A percentile compares a stretch with the other conserved stretches of the same genome.
These are phyloP conservation scores for Ophiostoma sp. DNA, from an alignment of 2,329 filamentous ascomycete genomes.

Conservation along the genomic window DNA sequence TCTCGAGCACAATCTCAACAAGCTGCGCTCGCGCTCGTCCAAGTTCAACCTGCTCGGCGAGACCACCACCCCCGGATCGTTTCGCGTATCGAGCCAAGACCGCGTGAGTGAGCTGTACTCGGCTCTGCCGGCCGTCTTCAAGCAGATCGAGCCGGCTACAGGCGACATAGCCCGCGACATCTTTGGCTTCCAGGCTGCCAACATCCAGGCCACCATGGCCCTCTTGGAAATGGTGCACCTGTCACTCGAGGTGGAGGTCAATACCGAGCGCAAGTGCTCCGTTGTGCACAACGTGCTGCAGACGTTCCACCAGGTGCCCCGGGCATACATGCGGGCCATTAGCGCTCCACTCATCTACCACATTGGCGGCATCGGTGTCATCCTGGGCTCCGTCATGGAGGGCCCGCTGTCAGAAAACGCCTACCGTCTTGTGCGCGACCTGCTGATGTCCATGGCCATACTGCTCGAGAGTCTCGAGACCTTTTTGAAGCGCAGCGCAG, in stretches of 20 bases:
- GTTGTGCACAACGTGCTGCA: conserved; percentile 33
- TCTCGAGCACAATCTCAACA: conserved; percentile 43
- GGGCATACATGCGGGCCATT: conserved; percentile 32
- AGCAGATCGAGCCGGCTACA: conserved; percentile 30
- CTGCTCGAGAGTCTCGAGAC: conserved; percentile 31
- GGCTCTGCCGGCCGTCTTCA: conserved; percentile 32
- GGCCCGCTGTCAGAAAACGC: conserved; percentile 32
- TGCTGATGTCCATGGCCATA: conserved; percentile 34
- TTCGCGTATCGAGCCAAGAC: conserved; percentile 25
- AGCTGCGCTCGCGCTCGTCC: conserved; percentile 24
- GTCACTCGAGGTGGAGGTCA: conserved; percentile 30
- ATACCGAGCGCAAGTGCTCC: conserved; percentile 32
- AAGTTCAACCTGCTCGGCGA: conserved; percentile 24
- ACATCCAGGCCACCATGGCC: conserved; percentile 36
- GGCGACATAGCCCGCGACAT: conserved; percentile 32
- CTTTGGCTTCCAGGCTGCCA: conserved; percentile 37
- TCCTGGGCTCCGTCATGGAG: conserved; percentile 36
- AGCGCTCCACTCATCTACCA: conserved; percentile 36
- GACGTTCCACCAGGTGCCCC: conserved; percentile 31
- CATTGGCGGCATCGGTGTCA: conserved; percentile 34
- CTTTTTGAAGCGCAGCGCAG: conserved; percentile 24
- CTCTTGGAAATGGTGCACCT: conserved; percentile 34
- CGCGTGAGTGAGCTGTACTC: conserved; percentile 31
- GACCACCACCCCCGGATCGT: conserved; percentile 22
- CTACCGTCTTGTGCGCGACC: conserved; percentile 31